phyloP scores from a whole-genome alignment of 768 basidiomycete genomes.

The Leucosporidium creatinivorum region DNA sequence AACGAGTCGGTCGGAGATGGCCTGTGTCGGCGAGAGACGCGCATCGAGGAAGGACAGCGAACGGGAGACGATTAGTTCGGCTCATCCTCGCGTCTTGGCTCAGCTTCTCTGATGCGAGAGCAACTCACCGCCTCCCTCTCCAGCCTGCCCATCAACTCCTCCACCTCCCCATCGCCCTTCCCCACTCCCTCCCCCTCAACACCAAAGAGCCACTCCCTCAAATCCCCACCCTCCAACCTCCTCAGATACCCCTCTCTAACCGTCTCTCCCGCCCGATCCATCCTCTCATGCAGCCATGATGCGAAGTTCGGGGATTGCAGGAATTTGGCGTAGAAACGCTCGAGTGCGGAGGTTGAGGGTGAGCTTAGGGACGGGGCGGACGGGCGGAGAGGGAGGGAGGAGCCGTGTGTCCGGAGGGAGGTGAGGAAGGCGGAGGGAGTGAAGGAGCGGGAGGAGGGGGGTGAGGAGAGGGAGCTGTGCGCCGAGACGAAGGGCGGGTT shows the following conservation, averaged over 20 bases:
- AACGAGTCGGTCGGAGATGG: neutral
- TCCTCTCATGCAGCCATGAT: neutral
- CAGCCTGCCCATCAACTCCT: constrained; percentile 1
- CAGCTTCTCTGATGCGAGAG: too few relatives aligned
- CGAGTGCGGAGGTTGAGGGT: neutral
- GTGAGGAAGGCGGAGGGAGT: constrained; percentile 10
- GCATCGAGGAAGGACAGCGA: neutral
- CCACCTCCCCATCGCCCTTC: neutral
- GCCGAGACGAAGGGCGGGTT: neutral
- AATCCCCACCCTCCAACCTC: neutral
- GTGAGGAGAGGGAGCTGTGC: neutral
- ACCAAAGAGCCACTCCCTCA: neutral
- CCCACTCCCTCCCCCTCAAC: neutral
- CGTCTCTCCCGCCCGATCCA: neutral
- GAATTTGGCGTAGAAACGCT: constrained; percentile 20
- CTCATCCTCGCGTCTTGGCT: too few relatives aligned
- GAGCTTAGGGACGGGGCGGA: constrained; percentile 4
- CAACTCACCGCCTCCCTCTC: constrained; percentile 7
- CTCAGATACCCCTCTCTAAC: neutral
- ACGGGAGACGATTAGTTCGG: too few relatives aligned
- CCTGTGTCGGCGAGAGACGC: neutral
- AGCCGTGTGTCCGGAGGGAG: constrained; percentile 19
- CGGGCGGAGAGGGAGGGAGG: constrained; percentile 6
- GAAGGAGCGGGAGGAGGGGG: constrained; percentile 7
- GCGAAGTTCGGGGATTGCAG: neutral